phyloP scores from a whole-genome alignment of 2,329 filamentous ascomycete species.

The Alternaria infectoria region DNA sequence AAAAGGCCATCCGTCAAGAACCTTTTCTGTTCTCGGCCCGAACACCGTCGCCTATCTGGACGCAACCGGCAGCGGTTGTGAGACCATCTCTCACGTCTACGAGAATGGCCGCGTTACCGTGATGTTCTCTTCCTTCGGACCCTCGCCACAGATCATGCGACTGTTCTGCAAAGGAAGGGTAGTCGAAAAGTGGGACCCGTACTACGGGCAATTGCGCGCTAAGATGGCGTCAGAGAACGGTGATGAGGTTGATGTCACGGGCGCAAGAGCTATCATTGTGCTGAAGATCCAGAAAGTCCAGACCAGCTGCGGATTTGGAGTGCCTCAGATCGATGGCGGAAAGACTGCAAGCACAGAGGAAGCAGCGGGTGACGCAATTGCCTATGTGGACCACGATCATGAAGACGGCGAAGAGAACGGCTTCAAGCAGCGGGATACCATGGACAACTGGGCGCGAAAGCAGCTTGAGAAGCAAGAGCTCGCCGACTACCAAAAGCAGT shows the following conservation, averaged over 20 bases:
- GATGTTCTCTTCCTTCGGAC: slow-evolving; percentile 73
- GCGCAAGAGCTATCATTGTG: slow-evolving; percentile 63
- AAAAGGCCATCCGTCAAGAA: slow-evolving; percentile 70
- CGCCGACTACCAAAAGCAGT: slow-evolving; percentile 62
- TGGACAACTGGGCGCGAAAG: slow-evolving; percentile 60
- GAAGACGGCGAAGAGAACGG: slow-evolving; percentile 16
- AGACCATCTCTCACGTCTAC: slow-evolving; percentile 77
- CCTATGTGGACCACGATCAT: slow-evolving; percentile 27
- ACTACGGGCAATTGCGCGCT: slow-evolving; percentile 41
- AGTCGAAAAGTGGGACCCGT: slow-evolving; percentile 64
- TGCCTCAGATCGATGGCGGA: slow-evolving; percentile 58
- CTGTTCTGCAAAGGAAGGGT: slow-evolving; percentile 67
- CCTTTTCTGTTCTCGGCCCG: slow-evolving; percentile 65
- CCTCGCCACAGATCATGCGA: slow-evolving; percentile 66
- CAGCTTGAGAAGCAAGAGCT: slow-evolving; percentile 59
- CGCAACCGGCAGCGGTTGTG: slow-evolving; percentile 74
- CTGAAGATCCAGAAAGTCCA: slow-evolving; percentile 68
- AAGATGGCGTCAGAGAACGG: slow-evolving; percentile 51
- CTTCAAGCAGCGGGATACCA: slow-evolving; percentile 56
- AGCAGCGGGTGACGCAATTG: slow-evolving; percentile 21
- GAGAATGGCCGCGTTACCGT: slow-evolving; percentile 78
- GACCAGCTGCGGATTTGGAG: slow-evolving; percentile 70
- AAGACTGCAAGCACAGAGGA: slow-evolving; percentile 5
- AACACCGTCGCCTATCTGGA: slow-evolving; percentile 74
- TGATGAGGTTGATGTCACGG: slow-evolving; percentile 31